phyloP scores from a whole-genome alignment of 2,329 filamentous ascomycete species.

The Cladosporium sp. region DNA sequence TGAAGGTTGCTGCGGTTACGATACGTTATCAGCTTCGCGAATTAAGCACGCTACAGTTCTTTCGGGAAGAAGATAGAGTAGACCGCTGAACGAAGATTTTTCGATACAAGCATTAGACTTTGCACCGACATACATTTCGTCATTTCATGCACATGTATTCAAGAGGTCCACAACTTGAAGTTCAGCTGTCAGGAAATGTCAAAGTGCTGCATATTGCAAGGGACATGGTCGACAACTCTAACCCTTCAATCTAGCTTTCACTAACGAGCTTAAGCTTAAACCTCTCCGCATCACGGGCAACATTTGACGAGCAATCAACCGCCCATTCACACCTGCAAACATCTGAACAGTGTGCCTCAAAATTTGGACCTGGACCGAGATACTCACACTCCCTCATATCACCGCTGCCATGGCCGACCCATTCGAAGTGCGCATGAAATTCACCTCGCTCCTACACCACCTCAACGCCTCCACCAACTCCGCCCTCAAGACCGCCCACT shows the following conservation, averaged over 20 bases:
- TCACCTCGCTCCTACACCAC: slow-evolving; percentile 84
- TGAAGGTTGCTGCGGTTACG: too few relatives aligned
- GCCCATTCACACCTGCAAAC: background rate
- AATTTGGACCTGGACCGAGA: background rate
- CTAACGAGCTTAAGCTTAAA: slow-evolving; percentile 3
- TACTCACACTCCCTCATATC: background rate
- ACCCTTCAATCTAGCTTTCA: background rate
- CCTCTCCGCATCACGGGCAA: slow-evolving; percentile 3
- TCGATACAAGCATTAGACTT: too few relatives aligned
- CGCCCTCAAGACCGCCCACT: slow-evolving; percentile 88
- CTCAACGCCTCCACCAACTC: slow-evolving; percentile 88
- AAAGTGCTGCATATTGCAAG: too few relatives aligned
- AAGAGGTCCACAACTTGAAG: too few relatives aligned
- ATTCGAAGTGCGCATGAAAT: slow-evolving; percentile 97
- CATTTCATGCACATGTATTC: too few relatives aligned
- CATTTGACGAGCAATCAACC: background rate
- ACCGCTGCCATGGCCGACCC: slow-evolving; percentile 67
- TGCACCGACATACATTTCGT: too few relatives aligned
- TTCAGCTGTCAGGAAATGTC: too few relatives aligned
- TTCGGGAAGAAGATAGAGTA: too few relatives aligned
- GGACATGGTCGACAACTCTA: background rate
- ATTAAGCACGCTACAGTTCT: too few relatives aligned
- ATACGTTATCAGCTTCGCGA: too few relatives aligned
- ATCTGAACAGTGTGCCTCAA: background rate
- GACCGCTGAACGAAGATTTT: too few relatives aligned